Evolutionary conservation across 257 asterid species (phyloP).

Genomic region (Nicotiana obtusifolia): DNA sequence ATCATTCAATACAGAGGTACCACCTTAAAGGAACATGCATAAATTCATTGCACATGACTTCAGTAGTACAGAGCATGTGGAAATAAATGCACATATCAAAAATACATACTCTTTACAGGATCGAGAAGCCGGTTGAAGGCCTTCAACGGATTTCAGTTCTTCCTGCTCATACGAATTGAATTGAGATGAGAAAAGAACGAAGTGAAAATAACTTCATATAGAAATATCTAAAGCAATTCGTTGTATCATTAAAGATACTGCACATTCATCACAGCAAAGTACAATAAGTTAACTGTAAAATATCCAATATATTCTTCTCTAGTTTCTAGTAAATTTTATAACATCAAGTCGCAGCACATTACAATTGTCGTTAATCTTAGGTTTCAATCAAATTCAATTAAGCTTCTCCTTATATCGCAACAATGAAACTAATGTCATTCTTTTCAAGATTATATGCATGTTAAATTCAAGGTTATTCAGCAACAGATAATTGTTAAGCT

Average conservation of each 20-base stretch:
- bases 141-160: slow-evolving; percentile 61
- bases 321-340: too few species aligned
- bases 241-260: not conserved
- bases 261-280: not conserved
- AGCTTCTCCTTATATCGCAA: not conserved
- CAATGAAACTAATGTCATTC: not conserved
- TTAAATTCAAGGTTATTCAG: not conserved
- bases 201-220: not conserved
- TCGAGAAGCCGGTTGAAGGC: slow-evolving; percentile 58
- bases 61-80: slow-evolving; percentile 6
- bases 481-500: not conserved
- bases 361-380: not conserved
- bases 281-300: not conserved
- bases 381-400: not conserved
- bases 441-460: not conserved
- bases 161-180: slow-evolving; percentile 44
- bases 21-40: not conserved
- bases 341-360: not conserved
- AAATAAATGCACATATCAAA: not conserved
- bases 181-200: not conserved
- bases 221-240: not conserved
- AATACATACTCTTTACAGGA: slow-evolving; percentile 76
- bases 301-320: too few species aligned
- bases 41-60: not conserved
- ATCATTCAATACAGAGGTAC: slow-evolving; percentile 4